These are phyloP conservation scores for Populus hybrid DNA, from an alignment of 441 rosid species.

Conservation along the genomic window DNA sequence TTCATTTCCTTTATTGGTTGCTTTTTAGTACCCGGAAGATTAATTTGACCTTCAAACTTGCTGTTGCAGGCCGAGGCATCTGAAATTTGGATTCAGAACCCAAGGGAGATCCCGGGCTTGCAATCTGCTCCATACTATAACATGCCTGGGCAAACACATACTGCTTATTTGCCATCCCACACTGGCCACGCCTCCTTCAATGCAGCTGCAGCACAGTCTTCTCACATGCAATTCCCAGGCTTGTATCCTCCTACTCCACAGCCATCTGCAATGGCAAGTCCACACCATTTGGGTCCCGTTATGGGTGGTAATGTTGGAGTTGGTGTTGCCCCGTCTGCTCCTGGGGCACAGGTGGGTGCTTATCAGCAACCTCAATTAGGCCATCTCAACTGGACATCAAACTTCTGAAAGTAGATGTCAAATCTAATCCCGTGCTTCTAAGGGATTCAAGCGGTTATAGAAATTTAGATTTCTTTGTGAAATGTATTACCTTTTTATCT, in stretches of 20 bases:
- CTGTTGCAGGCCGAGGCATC: slow-evolving; percentile 69
- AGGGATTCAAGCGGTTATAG: slow-evolving; percentile 61
- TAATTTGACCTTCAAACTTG: neutral
- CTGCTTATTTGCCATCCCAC: slow-evolving; percentile 77
- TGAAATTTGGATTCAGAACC: slow-evolving; percentile 91
- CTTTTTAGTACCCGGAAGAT: neutral
- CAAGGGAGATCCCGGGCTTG: slow-evolving; percentile 61
- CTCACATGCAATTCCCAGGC: slow-evolving; percentile 90
- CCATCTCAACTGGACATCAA: slow-evolving; percentile 86
- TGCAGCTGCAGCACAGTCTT: slow-evolving; percentile 73
- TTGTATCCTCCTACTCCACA: slow-evolving; percentile 69
- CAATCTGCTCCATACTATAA: slow-evolving; percentile 78
- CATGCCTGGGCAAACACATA: slow-evolving; percentile 77
- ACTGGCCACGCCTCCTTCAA: slow-evolving; percentile 75
- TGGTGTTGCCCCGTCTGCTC: slow-evolving; percentile 65
- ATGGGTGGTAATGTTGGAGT: slow-evolving; percentile 79
- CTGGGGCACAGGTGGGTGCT: slow-evolving; percentile 77
- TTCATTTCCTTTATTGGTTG: neutral
- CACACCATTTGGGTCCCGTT: slow-evolving; percentile 76
- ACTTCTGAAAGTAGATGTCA: slow-evolving; percentile 56
- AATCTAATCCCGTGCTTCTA: slow-evolving; percentile 42
- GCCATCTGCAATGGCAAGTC: slow-evolving; percentile 65
- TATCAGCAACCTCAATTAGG: slow-evolving; percentile 92
- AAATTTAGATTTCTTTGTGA: slow-evolving; percentile 43
- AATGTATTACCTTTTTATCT: slow-evolving; percentile 38